Conservation (phyloP, 192 early-diverging fungal genomes). For the Martensiomyces pterosporus region DNA sequence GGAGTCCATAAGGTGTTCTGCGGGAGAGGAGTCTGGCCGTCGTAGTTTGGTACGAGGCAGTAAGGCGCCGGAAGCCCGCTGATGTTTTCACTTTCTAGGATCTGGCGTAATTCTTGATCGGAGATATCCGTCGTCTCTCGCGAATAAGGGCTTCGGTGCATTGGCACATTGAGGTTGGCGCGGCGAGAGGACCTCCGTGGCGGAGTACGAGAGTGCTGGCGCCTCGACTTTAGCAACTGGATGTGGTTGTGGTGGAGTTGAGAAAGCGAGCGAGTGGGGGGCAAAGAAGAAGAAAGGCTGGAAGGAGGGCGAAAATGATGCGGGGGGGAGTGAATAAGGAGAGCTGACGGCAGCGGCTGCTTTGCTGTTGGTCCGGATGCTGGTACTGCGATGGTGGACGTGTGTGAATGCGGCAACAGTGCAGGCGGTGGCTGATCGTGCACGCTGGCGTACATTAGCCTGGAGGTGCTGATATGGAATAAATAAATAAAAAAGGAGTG, state of each 20-base stretch:
- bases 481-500: constrained; percentile 1
- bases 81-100: constrained; percentile 51
- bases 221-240: constrained; percentile 19
- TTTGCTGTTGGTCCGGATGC: constrained; percentile 27
- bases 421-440: constrained; percentile 46
- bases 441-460: constrained; percentile 45
- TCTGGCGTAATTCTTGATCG: constrained; percentile 51
- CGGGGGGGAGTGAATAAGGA: constrained; percentile 22
- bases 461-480: constrained; percentile 1
- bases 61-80: constrained; percentile 44
- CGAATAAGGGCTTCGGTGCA: constrained; percentile 47
- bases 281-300: constrained; percentile 16
- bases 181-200: constrained; percentile 28
- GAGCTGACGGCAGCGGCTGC: constrained; percentile 23
- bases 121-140: constrained; percentile 49
- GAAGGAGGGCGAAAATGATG: constrained; percentile 9
- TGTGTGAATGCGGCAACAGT: constrained; percentile 44
- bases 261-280: constrained; percentile 19
- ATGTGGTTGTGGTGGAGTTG: constrained; percentile 6
- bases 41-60: constrained; percentile 45
- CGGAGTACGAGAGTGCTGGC: constrained; percentile 19
- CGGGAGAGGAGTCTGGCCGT: constrained; percentile 26
- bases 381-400: constrained; percentile 25
- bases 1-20: constrained; percentile 20
- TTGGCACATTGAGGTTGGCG: constrained; percentile 35